These are phyloP conservation scores for Coemansia sp. DNA, from an alignment of 192 early-diverging fungal species.

Conservation along the genomic window DNA sequence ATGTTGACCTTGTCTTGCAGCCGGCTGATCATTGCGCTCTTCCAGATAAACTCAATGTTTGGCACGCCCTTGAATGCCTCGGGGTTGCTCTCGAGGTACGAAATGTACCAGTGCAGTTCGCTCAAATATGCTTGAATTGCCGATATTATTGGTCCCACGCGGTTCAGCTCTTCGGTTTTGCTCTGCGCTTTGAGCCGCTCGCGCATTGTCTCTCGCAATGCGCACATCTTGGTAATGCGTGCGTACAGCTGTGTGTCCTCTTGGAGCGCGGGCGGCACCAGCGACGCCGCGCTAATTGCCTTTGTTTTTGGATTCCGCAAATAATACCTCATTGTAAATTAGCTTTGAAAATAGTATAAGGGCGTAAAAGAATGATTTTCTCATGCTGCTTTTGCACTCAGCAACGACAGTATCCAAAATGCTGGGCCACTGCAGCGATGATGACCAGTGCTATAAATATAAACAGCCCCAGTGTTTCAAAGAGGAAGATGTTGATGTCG, in stretches of 20 bases:
- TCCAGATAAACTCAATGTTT: constrained; percentile 52
- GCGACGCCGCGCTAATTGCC: constrained; percentile 20
- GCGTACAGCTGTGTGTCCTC: constrained; percentile 41
- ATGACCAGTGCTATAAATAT: constrained; percentile 13
- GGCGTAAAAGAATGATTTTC: background rate
- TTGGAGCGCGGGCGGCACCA: constrained; percentile 46
- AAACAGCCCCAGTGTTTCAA: constrained; percentile 13
- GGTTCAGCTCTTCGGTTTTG: constrained; percentile 45
- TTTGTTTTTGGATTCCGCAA: constrained; percentile 51
- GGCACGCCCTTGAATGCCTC: constrained; percentile 34
- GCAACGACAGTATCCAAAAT: constrained; percentile 23
- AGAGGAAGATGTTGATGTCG: constrained; percentile 20
- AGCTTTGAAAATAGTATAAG: background rate
- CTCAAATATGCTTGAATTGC: constrained; percentile 38
- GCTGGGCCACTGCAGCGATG: constrained; percentile 15
- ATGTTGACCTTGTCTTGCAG: constrained; percentile 30
- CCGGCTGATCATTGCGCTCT: constrained; percentile 44
- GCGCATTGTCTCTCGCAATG: constrained; percentile 49
- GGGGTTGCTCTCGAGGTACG: constrained; percentile 35
- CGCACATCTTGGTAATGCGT: constrained; percentile 46
- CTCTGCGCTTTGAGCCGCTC: constrained; percentile 43
- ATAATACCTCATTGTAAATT: constrained; percentile 40
- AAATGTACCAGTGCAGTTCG: constrained; percentile 52
- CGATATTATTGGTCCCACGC: constrained; percentile 21
- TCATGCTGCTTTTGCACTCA: background rate